Conservation (phyloP, 2,329 filamentous ascomycete species). For the Sodiomyces alkalinus region DNA sequence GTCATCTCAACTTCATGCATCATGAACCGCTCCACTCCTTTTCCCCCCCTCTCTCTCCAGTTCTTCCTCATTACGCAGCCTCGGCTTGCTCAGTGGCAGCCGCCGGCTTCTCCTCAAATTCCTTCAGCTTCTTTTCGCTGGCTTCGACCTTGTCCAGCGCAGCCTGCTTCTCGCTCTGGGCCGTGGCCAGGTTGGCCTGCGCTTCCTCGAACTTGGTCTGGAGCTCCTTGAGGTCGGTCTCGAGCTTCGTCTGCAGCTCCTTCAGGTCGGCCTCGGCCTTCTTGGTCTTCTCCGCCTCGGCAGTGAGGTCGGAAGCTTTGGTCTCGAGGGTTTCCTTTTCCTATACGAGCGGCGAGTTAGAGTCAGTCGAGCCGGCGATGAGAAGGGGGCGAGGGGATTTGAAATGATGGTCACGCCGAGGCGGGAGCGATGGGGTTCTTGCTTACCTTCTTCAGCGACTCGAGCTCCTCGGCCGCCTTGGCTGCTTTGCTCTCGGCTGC, state of each 20-base stretch:
- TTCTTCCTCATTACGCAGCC: conserved; percentile 1
- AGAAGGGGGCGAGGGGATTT: not conserved
- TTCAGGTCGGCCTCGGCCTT: conserved; percentile 4
- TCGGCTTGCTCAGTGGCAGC: conserved; percentile 10
- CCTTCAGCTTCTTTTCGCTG: conserved; percentile 5
- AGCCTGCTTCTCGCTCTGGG: conserved; percentile 5
- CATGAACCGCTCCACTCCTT: conserved; percentile 1
- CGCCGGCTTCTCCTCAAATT: conserved; percentile 6
- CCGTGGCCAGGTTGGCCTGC: conserved; percentile 2
- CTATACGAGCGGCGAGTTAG: too few relatives aligned
- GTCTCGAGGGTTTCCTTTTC: conserved; percentile 5
- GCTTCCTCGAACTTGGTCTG: conserved; percentile 4
- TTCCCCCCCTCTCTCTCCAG: not conserved
- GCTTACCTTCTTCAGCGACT: conserved; percentile 16
- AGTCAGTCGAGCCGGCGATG: too few relatives aligned
- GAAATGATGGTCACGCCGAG: not conserved
- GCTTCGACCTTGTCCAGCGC: conserved; percentile 3
- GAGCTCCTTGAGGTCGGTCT: conserved; percentile 4
- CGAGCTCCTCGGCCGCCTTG: conserved; percentile 21
- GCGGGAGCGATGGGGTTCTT: not conserved
- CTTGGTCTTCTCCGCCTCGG: conserved; percentile 5
- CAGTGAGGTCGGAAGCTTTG: conserved; percentile 2
- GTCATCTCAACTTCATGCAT: not conserved
- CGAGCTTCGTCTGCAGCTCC: conserved; percentile 4
- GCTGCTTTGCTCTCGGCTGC: conserved; percentile 20